A percentile compares a stretch with the other conserved stretches of the same genome.
Conservation (phyloP, 768 basidiomycete genomes). For the Amanita exitialis region DNA sequence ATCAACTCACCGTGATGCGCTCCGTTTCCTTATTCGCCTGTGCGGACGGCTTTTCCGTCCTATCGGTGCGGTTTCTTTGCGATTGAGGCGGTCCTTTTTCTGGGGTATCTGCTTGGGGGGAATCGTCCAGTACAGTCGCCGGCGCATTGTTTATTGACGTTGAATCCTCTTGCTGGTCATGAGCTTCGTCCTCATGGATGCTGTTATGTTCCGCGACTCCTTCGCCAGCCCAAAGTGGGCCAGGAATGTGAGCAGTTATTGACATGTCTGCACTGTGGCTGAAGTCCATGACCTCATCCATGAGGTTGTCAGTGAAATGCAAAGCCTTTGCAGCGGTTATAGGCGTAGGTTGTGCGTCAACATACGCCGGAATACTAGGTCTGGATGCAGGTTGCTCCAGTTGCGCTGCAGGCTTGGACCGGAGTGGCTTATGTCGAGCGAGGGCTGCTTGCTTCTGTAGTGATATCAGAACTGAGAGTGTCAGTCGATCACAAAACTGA, state of each 20-base stretch:
- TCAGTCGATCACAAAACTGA: constrained; percentile 6
- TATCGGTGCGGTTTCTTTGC: too few species aligned
- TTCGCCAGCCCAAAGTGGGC: not conserved
- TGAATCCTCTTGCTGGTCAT: not conserved
- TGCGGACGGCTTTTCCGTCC: constrained; percentile 11
- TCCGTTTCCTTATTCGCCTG: constrained; percentile 57
- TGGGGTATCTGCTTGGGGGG: not conserved
- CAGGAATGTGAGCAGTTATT: constrained; percentile 22
- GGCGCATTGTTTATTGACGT: not conserved
- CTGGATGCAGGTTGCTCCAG: not conserved
- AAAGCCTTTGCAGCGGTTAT: constrained; percentile 19
- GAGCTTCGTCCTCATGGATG: not conserved
- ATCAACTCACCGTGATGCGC: constrained; percentile 43
- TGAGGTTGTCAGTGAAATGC: constrained; percentile 51
- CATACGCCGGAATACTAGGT: not conserved
- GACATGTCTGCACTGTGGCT: constrained; percentile 41
- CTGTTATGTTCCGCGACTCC: not conserved
- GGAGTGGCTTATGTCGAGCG: not conserved
- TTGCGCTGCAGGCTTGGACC: not conserved
- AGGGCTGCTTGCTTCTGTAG: not conserved
- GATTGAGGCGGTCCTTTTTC: too few species aligned
- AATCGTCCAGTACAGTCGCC: not conserved
- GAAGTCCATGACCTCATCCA: constrained; percentile 56
- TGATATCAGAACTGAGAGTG: not conserved
- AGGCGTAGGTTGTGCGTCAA: not conserved